phyloP scores from a whole-genome alignment of 2,329 filamentous ascomycete genomes.

The Periconia sp. region DNA sequence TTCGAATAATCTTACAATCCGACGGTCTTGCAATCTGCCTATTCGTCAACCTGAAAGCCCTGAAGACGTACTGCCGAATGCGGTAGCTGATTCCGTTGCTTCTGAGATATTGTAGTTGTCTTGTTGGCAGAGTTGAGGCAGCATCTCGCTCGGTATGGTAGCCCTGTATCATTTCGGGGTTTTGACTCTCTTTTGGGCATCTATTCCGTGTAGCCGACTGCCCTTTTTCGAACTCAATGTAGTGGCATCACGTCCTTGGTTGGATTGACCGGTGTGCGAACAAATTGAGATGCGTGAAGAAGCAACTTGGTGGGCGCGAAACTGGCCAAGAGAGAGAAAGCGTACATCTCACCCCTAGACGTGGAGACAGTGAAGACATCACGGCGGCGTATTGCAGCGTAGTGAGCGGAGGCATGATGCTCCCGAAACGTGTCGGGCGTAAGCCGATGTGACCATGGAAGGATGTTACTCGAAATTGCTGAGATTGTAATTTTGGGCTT shows the following conservation, averaged over 20 bases:
- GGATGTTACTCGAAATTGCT: slow-evolving; percentile 6
- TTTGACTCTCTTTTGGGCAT: slow-evolving; percentile 12
- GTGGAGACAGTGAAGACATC: slow-evolving; percentile 7
- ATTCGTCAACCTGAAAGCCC: slow-evolving; percentile 7
- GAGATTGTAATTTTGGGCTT: neutral
- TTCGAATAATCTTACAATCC: slow-evolving; percentile 7
- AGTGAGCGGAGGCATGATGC: slow-evolving; percentile 3
- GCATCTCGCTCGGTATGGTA: slow-evolving; percentile 11
- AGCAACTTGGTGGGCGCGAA: slow-evolving; percentile 5
- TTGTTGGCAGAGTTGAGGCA: slow-evolving; percentile 8
- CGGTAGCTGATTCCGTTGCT: slow-evolving; percentile 7
- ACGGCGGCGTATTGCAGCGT: slow-evolving; percentile 9
- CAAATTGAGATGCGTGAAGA: slow-evolving; percentile 8
- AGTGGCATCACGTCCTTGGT: slow-evolving; percentile 11
- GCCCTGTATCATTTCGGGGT: slow-evolving; percentile 5
- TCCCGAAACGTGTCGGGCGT: slow-evolving; percentile 6
- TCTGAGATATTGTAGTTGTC: slow-evolving; percentile 10
- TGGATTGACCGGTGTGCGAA: slow-evolving; percentile 5
- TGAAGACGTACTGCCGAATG: slow-evolving; percentile 11
- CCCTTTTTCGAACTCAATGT: slow-evolving; percentile 2
- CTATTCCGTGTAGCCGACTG: slow-evolving; percentile 3
- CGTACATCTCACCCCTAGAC: neutral
- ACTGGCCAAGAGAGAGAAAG: slow-evolving; percentile 8
- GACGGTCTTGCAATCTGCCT: slow-evolving; percentile 14
- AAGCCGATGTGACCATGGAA: slow-evolving; percentile 14